A percentile compares a stretch with the other conserved stretches of the same genome.
Evolutionary conservation across 1,284 basidiomycete species (phyloP).

Genomic region (Moesziomyces sp.): DNA sequence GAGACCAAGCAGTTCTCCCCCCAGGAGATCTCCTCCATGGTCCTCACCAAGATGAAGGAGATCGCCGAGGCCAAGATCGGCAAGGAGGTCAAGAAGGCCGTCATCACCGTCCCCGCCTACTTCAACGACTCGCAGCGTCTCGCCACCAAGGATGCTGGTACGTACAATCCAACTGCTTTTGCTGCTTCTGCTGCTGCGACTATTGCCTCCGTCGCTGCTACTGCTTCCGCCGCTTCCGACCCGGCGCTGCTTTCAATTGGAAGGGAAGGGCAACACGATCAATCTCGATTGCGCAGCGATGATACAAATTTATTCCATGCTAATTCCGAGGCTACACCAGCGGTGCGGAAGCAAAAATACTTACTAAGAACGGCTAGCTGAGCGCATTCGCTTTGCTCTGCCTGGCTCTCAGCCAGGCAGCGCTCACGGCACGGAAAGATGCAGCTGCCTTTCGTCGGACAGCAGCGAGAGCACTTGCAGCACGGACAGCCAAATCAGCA

Average conservation of each 20-base stretch:
- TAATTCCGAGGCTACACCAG: constrained; percentile 63
- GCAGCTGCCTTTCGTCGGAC: not conserved
- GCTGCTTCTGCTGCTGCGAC: not conserved
- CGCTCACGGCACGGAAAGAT: too few species aligned
- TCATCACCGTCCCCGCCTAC: constrained; percentile 78
- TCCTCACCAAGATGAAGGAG: constrained; percentile 97
- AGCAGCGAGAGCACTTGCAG: not conserved
- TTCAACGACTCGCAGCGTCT: constrained; percentile 78
- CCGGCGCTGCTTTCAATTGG: not conserved
- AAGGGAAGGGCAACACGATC: not conserved
- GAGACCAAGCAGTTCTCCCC: constrained; percentile 75
- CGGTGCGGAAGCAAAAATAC: constrained; percentile 51
- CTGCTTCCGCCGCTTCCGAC: not conserved
- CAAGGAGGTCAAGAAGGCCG: constrained; percentile 76
- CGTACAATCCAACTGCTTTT: constrained; percentile 22
- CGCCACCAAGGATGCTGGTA: constrained; percentile 72
- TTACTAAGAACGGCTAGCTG: constrained; percentile 62
- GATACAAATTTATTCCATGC: constrained; percentile 65
- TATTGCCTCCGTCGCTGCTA: constrained; percentile 3
- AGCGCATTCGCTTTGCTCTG: constrained; percentile 33
- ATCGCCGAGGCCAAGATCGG: constrained; percentile 76
- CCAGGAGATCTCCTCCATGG: constrained; percentile 93
- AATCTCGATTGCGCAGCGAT: constrained; percentile 56
- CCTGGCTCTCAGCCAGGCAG: too few species aligned
- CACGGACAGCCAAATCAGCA: not conserved